phyloP scores from a whole-genome alignment of 768 basidiomycete species.

The Hortiboletus flavorubellus region DNA sequence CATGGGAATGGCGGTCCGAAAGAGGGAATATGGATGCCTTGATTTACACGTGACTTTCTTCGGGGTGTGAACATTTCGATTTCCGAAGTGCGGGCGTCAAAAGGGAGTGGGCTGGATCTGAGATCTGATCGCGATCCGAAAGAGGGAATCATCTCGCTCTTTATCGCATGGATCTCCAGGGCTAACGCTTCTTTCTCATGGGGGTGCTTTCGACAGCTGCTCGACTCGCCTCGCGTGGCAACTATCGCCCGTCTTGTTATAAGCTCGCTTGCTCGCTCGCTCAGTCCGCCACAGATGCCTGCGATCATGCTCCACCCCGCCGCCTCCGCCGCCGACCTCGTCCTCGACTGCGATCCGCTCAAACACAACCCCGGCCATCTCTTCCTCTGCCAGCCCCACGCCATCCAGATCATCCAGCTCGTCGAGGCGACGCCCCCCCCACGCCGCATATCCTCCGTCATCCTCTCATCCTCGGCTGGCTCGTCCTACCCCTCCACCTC shows the following conservation, averaged over 20 bases:
- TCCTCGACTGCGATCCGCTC: constrained; percentile 30
- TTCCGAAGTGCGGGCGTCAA: not conserved
- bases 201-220: constrained; percentile 6
- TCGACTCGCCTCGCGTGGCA: constrained; percentile 30
- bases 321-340: constrained; percentile 21
- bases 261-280: constrained; percentile 17
- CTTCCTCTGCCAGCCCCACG: constrained; percentile 46
- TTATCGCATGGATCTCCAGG: constrained; percentile 24
- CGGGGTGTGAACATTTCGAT: constrained; percentile 1
- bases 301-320: constrained; percentile 27
- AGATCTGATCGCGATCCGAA: constrained; percentile 16
- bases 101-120: constrained; percentile 12
- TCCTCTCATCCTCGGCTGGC: constrained; percentile 36
- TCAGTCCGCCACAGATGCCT: constrained; percentile 14
- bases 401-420: constrained; percentile 70
- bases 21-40: constrained; percentile 16
- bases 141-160: constrained; percentile 19
- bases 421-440: constrained; percentile 59
- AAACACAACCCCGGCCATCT: constrained; percentile 41
- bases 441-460: constrained; percentile 36
- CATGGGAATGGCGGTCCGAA: constrained; percentile 13
- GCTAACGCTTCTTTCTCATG: constrained; percentile 18
- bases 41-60: constrained; percentile 14
- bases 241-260: constrained; percentile 7
- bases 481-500: constrained; percentile 40